phyloP scores from a whole-genome alignment of 208 protist genomes.

The Trypanosoma brucei region DNA sequence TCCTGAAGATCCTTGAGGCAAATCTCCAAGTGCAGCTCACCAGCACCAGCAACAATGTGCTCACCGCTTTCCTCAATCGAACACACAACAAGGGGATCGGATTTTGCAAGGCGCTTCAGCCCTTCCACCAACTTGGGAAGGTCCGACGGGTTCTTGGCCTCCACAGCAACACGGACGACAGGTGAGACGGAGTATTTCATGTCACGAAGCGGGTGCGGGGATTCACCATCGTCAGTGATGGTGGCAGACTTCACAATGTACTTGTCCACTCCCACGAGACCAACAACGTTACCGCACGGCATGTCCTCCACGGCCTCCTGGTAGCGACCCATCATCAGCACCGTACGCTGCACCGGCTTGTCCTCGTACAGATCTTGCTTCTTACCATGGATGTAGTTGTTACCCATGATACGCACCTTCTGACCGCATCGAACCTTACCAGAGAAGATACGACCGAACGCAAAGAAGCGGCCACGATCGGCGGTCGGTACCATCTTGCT shows the following conservation, averaged over 20 bases:
- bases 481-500: conserved; percentile 99
- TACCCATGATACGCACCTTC: conserved; percentile 98
- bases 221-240: conserved; percentile 89
- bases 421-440: conserved; percentile 96
- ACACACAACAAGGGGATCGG: conserved; percentile 94
- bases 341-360: conserved; percentile 63
- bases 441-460: conserved; percentile 70
- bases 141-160: conserved; percentile 96
- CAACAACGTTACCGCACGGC: conserved; percentile 98
- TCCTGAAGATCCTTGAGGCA: conserved; percentile 99
- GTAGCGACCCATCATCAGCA: conserved; percentile 91
- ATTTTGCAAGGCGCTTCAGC: conserved; percentile 96
- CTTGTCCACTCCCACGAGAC: conserved; percentile 99
- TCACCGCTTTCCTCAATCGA: conserved; percentile 96
- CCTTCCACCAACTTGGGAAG: conserved; percentile 98
- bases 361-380: conserved; percentile 94
- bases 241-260: conserved; percentile 99
- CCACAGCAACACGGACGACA: conserved; percentile 97
- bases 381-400: conserved; percentile 98
- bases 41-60: conserved; percentile 98
- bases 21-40: conserved; percentile 99
- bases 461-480: conserved; percentile 92
- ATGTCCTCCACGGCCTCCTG: conserved; percentile 95
- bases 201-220: conserved; percentile 58
- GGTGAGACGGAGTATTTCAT: conserved; percentile 99